A percentile compares a stretch with the other conserved stretches of the same genome.
phyloP scores from a whole-genome alignment of 306 rosid genomes.

The Malus orientalis region DNA sequence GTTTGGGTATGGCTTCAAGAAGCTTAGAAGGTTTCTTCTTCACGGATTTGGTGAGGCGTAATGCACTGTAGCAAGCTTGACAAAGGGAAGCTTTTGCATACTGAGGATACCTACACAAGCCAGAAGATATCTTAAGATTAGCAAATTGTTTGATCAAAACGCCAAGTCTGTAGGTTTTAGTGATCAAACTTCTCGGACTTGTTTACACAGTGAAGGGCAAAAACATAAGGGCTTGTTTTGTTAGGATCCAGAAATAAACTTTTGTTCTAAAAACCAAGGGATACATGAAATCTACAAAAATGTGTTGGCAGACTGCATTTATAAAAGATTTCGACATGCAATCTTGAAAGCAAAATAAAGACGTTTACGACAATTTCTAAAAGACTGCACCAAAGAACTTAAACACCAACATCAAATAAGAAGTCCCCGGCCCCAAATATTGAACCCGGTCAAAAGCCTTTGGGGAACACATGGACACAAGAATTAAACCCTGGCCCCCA shows the following conservation, averaged over 20 bases:
- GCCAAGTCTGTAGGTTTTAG: background rate
- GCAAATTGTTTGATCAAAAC: background rate
- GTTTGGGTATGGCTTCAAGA: conserved; percentile 85
- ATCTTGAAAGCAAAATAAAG: too few species aligned
- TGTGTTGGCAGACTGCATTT: background rate
- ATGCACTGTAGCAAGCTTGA: conserved; percentile 55
- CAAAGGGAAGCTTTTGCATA: conserved; percentile 74
- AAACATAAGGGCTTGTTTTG: background rate
- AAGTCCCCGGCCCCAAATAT: too few species aligned
- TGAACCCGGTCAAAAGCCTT: too few species aligned
- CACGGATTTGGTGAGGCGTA: conserved; percentile 62
- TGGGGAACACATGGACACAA: too few species aligned
- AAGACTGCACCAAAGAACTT: too few species aligned
- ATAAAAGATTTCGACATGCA: too few species aligned
- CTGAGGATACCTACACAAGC: conserved; percentile 56
- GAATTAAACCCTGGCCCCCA: too few species aligned
- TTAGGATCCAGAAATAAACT: background rate
- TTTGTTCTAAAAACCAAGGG: background rate
- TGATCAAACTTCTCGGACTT: background rate
- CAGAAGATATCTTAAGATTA: background rate
- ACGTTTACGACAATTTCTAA: too few species aligned
- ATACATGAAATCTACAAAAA: background rate
- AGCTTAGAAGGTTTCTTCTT: conserved; percentile 81
- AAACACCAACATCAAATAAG: too few species aligned
- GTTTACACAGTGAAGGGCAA: background rate